These are phyloP conservation scores for Xylaria longipes DNA, from an alignment of 495 filamentous ascomycete genomes.

Conservation along the genomic window DNA sequence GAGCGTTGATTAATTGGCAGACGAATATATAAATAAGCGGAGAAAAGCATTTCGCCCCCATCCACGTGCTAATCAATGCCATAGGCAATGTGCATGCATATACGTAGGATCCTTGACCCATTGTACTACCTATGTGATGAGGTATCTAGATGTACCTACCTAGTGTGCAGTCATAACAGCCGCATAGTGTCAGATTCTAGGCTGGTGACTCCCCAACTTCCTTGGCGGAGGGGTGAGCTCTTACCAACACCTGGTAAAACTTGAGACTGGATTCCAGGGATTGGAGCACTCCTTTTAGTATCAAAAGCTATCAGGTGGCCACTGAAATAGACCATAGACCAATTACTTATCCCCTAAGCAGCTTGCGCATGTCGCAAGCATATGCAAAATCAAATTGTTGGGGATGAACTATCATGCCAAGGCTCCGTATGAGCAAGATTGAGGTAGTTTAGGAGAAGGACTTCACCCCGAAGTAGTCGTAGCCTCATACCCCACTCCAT, in stretches of 20 bases:
- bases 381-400: neutral
- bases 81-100: neutral
- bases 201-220: neutral
- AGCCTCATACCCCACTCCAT: neutral
- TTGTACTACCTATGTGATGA: neutral
- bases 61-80: neutral
- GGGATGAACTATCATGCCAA: neutral
- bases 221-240: neutral
- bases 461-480: neutral
- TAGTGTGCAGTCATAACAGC: neutral
- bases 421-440: constrained; percentile 6
- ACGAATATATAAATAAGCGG: neutral
- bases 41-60: neutral
- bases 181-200: neutral
- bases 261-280: neutral
- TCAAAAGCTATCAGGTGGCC: neutral
- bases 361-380: neutral
- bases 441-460: neutral
- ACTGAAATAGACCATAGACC: neutral
- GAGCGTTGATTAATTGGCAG: neutral
- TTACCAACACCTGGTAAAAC: neutral
- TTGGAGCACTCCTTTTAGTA: neutral
- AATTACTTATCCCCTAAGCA: neutral
- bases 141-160: constrained; percentile 7
- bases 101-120: neutral